Evolutionary conservation across 495 filamentous ascomycete genomes (phyloP), one percentile per base, ranked within the genome.

Genomic region (Talaromyces trachyspermus): DNA sequence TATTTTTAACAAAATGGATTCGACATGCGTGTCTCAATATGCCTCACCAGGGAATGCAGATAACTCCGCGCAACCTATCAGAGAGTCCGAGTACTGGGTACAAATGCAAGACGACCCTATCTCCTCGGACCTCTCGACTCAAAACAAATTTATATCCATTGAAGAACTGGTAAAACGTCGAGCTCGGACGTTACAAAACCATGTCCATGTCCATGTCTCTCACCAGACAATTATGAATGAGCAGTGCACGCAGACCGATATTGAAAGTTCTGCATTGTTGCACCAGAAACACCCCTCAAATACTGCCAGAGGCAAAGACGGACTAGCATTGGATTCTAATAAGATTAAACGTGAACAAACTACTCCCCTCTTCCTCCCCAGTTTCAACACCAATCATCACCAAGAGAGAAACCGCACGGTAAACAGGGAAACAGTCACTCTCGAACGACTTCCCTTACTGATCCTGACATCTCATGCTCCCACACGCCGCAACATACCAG

Each of bases 91-190:
- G 22, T 54, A 54, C 9, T 53, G 60, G 8, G 49, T 49, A 41
- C 20, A 29, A 19, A 11, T 40, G 15, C 38, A 40, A 27, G 37
- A 49, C 56, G 39, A 56, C 55, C 33, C 62, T 49, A 26, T 66
- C 62, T 51, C 48, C 46, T 23, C 22, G 50, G 36, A 66, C 57
- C 30, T 60, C 50, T 15, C 58, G 58, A 33, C 55, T 53, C 0
- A 49, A 11, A 32, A 24, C 6, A 17, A 15, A 9, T 17, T 32
- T 15, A 40, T 51, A 40, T 48, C 49, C 24, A 45, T 46, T 1
- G 19, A 48, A 14, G 43, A 48, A 27, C 12, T 51, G 15, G 27
- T 25, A 46, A 12, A 30, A 48, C 19, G 25, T 11, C 42, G 49
- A 32, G 24, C 49, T 10, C 53, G 27, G 27, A 50, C 46, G 47